Evolutionary conservation across 1,284 basidiomycete genomes (phyloP).

Genomic region (Mycosarcoma maydis): DNA sequence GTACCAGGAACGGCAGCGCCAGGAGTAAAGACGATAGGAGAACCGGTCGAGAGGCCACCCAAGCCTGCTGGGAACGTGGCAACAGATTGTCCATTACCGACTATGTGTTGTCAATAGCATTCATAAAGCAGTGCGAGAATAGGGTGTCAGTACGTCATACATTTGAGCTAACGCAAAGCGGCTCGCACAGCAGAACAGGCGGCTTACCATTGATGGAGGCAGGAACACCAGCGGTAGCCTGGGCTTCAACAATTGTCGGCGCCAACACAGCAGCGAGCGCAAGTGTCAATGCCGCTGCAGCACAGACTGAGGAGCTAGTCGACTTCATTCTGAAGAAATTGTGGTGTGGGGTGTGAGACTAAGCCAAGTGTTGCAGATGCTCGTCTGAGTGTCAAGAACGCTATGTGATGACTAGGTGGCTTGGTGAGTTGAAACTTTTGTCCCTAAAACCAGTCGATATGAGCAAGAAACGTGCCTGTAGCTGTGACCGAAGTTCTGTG

Average conservation of each 20-base stretch:
- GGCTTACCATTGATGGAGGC: slow-evolving; percentile 31
- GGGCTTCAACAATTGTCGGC: slow-evolving; percentile 2
- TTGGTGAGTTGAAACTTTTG: background rate
- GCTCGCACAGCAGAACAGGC: background rate
- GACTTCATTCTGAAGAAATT: slow-evolving; percentile 9
- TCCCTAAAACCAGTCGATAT: background rate
- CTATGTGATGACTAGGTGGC: background rate
- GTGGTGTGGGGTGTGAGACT: background rate
- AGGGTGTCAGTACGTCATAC: background rate
- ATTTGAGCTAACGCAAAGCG: too few relatives aligned
- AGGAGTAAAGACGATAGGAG: slow-evolving; percentile 18
- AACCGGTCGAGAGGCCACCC: slow-evolving; percentile 26
- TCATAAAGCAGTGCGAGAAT: background rate
- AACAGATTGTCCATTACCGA: slow-evolving; percentile 29
- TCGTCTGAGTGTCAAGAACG: background rate
- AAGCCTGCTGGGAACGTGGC: slow-evolving; percentile 31
- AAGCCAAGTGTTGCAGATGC: background rate
- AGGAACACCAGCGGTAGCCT: slow-evolving; percentile 33
- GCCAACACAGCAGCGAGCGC: slow-evolving; percentile 1
- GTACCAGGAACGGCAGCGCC: slow-evolving; percentile 15
- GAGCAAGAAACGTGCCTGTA: too few relatives aligned
- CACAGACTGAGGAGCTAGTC: background rate
- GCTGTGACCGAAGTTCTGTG: too few relatives aligned
- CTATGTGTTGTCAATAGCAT: slow-evolving; percentile 1
- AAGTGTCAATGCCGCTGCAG: background rate